These are phyloP conservation scores for Cladophialophora bantiana DNA, from an alignment of 2,329 filamentous ascomycete genomes.

Conservation along the genomic window DNA sequence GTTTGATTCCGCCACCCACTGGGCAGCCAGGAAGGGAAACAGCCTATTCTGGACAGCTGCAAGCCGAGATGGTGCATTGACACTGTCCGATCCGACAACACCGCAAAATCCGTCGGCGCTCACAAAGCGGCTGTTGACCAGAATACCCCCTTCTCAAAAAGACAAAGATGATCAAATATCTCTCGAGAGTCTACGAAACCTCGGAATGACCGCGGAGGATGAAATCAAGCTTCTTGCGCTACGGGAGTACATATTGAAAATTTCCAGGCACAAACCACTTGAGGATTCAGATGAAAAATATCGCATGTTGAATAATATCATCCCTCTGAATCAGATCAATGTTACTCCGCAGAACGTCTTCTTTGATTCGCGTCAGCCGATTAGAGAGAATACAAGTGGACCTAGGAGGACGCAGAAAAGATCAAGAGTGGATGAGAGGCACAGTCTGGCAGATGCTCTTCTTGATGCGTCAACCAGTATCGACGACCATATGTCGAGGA, in stretches of 20 bases:
- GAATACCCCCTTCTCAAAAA: constrained; percentile 56
- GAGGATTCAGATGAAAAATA: constrained; percentile 52
- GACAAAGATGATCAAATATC: constrained; percentile 96
- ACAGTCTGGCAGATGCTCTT: constrained; percentile 88
- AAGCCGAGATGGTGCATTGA: constrained; percentile 73
- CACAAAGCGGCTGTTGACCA: constrained; percentile 63
- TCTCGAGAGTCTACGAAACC: constrained; percentile 82
- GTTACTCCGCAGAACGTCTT: constrained; percentile 88
- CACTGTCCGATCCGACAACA: constrained; percentile 65
- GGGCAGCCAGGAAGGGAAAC: constrained; percentile 81
- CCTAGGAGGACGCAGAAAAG: constrained; percentile 41
- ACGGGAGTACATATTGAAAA: constrained; percentile 88
- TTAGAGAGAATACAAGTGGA: constrained; percentile 42
- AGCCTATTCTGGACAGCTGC: constrained; percentile 87
- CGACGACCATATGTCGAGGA: constrained; percentile 59
- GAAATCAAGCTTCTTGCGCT: constrained; percentile 88
- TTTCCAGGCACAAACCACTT: constrained; percentile 74
- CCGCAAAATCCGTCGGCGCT: constrained; percentile 57
- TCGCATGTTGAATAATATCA: constrained; percentile 64
- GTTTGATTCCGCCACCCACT: constrained; percentile 83
- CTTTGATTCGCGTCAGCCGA: constrained; percentile 72
- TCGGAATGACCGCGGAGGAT: constrained; percentile 82
- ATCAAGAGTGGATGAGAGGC: constrained; percentile 56
- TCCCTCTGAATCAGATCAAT: constrained; percentile 75
- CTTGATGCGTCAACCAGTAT: constrained; percentile 91